Evolutionary conservation across 352 stramenopile species (phyloP), one percentile per base, ranked within the genome.

Genomic region (Peronospora farinosa): DNA sequence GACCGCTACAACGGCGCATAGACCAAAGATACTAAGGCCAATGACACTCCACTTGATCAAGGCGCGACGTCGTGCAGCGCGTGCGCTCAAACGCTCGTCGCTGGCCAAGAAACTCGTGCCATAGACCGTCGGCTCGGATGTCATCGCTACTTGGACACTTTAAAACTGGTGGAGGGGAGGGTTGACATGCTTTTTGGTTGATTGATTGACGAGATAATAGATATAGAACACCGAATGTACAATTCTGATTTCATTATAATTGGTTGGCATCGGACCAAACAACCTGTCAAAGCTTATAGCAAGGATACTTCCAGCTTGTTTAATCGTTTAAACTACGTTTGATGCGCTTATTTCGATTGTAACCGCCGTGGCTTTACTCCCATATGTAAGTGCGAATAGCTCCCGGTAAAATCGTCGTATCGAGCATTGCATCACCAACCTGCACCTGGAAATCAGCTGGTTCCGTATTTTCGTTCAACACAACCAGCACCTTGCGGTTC

Each of bases 381-480:
- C 28, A 32, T 12, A 12, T 70, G 49, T 78, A 90, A 32, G 82
- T 92, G 7, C 72, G 77, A 48, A 92, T 92, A 19, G 70, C 78
- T 30, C 74, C 65, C 12, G 51, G 47, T 13, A 78, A 77, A 16
- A 92, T 58, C 7, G 63, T 74, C 21, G 75, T 83, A 19, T 74
- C 53, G 21, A 89, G 43, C 15, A 60, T 56, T 23, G 57, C 43
- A 28, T 60, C 74, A 13, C 61, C 72, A 39, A 74, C 65, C 19
- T 77, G 63, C 27, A 93, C 45, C 44, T 82, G 67, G 25, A 93
- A 89, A 27, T 69, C 47, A 0, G 72, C 77, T 15, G 75, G 66
- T 47, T 89, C 79, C 23, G 78, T 85, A 65, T 93, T 91, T 43
- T 91, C 79, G 51, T 93, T 93, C 54, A 93, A 61, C 25, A 91